phyloP scores from a whole-genome alignment of 495 filamentous ascomycete species.

The Xeromyces bisporus region DNA sequence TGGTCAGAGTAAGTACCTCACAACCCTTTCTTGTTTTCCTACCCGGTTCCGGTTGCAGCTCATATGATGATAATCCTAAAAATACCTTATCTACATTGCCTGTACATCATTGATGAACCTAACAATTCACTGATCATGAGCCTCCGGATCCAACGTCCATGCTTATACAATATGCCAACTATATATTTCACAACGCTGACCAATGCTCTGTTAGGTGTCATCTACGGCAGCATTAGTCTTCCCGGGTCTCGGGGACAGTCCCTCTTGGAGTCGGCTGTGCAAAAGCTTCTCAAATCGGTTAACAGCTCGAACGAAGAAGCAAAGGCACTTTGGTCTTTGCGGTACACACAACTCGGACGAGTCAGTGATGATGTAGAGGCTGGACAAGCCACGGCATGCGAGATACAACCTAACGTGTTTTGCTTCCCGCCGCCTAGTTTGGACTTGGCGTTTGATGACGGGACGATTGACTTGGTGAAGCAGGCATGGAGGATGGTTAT shows the following conservation, averaged over 20 bases:
- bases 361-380: slow-evolving; percentile 5
- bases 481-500: slow-evolving; percentile 46
- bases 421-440: slow-evolving; percentile 37
- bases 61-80: slow-evolving; percentile 69
- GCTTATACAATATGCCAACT: no score
- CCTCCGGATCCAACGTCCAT: slow-evolving; percentile 5
- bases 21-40: slow-evolving; percentile 6
- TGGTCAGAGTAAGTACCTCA: slow-evolving; percentile 77
- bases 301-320: slow-evolving; percentile 16
- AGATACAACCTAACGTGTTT: slow-evolving; percentile 12
- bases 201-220: slow-evolving; percentile 36
- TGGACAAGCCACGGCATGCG: slow-evolving; percentile 5
- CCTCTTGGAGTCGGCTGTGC: slow-evolving; percentile 37
- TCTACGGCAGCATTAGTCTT: slow-evolving; percentile 42
- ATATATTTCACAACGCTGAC: slow-evolving; percentile 34
- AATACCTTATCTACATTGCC: slow-evolving; percentile 99
- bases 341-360: slow-evolving; percentile 38
- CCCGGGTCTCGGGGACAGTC: slow-evolving; percentile 19
- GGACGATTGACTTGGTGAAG: slow-evolving; percentile 39
- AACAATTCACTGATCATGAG: slow-evolving; percentile 54
- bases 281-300: slow-evolving; percentile 30
- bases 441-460: slow-evolving; percentile 55
- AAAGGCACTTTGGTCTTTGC: slow-evolving; percentile 41
- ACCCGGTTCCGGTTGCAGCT: no score
- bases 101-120: slow-evolving; percentile 67